Base-by-base conservation (phyloP, 225 moss, liverwort and hornwort species). In the Lunularia cruciata region DNA sequence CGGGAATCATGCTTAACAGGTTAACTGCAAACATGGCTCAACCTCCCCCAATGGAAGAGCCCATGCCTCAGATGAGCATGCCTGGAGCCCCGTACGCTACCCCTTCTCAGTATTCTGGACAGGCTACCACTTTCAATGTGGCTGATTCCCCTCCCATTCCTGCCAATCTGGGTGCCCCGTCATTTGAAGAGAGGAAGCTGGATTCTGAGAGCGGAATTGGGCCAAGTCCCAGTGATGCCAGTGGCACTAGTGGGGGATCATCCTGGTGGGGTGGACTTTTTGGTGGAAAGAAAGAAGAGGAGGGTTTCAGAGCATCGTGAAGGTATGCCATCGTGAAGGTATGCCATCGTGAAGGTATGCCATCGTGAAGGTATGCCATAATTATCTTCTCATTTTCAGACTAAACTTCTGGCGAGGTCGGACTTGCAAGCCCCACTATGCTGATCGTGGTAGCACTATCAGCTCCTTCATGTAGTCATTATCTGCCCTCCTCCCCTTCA, bases 1-100 rank as follows among this genome's bases (percentile, higher is more conserved):
- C 81, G 0, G 81, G 81, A 54, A 82, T 82, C 23, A 82, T 82
- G 81, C 77, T 82, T 3, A 82, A 77, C 45, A 71, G 77, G 23
- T 47, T 82, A 40, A 82, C 81, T 18, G 61, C 81, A 8, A 82
- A 77, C 35, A 75, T 77, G 77, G 77, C 71, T n/a, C 81, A 82
- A 57, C 81, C 81, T 37, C 77, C 71, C 25, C 81, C 77, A 4
- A 22, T 74, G 40, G 77, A 77, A 68, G 81, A 82, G 36, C 59
- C 76, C 13, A 59, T 77, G 73, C 73, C 76, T 16, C 76, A 73
- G 64, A 68, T 61, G 61, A 61, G 12, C 25, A 51, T 67, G 51
- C 34, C 48, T n/a, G 67, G 51, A 48, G 66, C 49, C 34, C 67
- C 67, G 0, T 37, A 75, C 4, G 12, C 75, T 3, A 62, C 61